Evolutionary conservation across 495 filamentous ascomycete genomes (phyloP).

Genomic region (Tetracladium setigerum): DNA sequence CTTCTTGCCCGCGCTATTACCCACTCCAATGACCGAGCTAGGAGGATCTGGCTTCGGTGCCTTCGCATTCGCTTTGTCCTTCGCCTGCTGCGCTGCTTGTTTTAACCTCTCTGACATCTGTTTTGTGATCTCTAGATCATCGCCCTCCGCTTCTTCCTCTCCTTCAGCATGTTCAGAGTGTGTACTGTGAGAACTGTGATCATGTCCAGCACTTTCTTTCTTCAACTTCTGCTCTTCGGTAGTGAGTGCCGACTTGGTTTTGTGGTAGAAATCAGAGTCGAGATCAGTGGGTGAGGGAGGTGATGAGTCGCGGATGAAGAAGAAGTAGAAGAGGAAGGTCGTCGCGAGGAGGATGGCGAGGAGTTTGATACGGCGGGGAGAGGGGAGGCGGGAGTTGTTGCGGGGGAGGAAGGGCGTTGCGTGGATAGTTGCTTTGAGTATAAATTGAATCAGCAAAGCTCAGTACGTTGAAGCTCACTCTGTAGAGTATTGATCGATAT

Average conservation of each 20-base stretch:
- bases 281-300: constrained; percentile 29
- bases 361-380: constrained; percentile 58
- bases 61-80: constrained; percentile 44
- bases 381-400: constrained; percentile 50
- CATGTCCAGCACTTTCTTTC: constrained; percentile 24
- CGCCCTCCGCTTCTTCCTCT: background rate
- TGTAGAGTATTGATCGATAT: no score
- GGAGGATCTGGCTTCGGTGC: constrained; percentile 45
- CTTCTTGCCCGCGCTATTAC: constrained; percentile 29
- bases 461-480: no score
- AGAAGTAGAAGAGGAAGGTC: constrained; percentile 45
- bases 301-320: constrained; percentile 51
- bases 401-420: constrained; percentile 15
- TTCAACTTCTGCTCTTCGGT: constrained; percentile 21
- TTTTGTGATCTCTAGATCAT: constrained; percentile 5
- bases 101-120: constrained; percentile 15
- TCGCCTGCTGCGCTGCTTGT: constrained; percentile 47
- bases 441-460: no score
- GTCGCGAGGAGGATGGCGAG: constrained; percentile 48
- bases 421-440: constrained; percentile 2
- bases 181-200: constrained; percentile 7
- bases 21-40: constrained; percentile 36
- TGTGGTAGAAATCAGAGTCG: constrained; percentile 43
- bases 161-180: constrained; percentile 15
- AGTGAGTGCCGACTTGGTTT: constrained; percentile 39